phyloP scores from a whole-genome alignment of 257 asterid genomes.

The Prunella vulgaris region DNA sequence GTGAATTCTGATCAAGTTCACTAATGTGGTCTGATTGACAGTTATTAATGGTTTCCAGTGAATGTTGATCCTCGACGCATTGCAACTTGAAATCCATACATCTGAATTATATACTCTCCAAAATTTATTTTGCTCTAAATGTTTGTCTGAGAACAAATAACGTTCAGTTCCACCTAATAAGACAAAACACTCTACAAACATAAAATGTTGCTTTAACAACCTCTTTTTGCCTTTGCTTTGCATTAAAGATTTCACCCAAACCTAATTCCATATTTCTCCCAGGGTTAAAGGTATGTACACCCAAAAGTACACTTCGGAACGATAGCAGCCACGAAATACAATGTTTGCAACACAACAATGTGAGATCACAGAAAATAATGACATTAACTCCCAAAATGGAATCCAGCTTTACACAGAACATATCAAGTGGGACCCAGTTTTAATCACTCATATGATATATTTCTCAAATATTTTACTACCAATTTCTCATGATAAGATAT shows the following conservation, averaged over 20 bases:
- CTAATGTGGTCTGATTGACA: constrained; percentile 4
- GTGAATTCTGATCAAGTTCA: neutral
- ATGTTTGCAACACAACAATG: neutral
- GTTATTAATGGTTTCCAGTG: neutral
- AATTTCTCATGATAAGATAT: neutral
- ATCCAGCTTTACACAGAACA: neutral
- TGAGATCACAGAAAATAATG: neutral
- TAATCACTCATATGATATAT: constrained; percentile 3
- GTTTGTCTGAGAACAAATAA: neutral
- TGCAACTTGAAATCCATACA: neutral
- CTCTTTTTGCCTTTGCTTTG: neutral
- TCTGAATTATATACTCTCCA: neutral
- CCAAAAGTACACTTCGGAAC: neutral
- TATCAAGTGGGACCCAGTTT: constrained; percentile 7
- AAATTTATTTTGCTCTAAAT: neutral
- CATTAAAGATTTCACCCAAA: neutral
- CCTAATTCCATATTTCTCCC: neutral
- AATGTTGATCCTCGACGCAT: neutral
- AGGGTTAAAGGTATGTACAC: neutral
- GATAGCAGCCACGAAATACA: neutral
- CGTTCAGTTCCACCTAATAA: neutral
- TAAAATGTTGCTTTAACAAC: neutral
- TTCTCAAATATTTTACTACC: neutral
- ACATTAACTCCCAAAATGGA: neutral
- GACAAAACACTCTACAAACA: neutral